Evolutionary conservation across 106 monocot species (phyloP), one percentile per base, ranked within the genome.

Genomic region (Dioscorea zingiberensis): DNA sequence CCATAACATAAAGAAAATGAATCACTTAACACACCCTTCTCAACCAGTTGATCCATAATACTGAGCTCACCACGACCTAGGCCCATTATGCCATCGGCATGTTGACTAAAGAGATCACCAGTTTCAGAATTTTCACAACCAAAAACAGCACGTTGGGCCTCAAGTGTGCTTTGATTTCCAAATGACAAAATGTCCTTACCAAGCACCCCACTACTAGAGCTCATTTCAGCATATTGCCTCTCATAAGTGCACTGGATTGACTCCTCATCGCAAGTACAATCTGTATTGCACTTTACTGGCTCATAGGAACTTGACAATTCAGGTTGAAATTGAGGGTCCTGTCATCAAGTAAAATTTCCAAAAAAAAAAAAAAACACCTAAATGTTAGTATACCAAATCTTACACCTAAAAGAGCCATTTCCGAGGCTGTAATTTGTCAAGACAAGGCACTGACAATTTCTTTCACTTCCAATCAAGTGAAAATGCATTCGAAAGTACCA

Each of bases 51-150:
- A 68, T 97, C 95, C 83, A 97, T 75, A 25, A 97, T 85, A 67
- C 95, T 91, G 27, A 97, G 83, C 23, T 64, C 88, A 29, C 88
- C 95, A 73, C 88, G 87, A 29, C 95, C 95, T 7, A 97, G 67
- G 1, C 95, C 95, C 72, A 97, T 91, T 62, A 97, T 97, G 13
- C 95, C 95, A 85, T 97, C 95, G 73, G 95, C 95, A 77, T 86
- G 85, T 25, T 97, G 95, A 75, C 70, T 85, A 47, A 77, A 97
- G 13, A 97, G 62, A 71, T 97, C 85, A 59, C 95, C 95, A 24
- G 91, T 88, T 78, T 97, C 95, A 60, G 64, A 65, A 72, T 85
- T 97, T 82, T 91, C 95, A 81, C 95, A 97, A 32, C 95, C 95
- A 69, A 97, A 97, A 72, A 76, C 71, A 67, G 79, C 81, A 73